phyloP scores from a whole-genome alignment of 331 rosid species.

The Telfairia occidentalis region DNA sequence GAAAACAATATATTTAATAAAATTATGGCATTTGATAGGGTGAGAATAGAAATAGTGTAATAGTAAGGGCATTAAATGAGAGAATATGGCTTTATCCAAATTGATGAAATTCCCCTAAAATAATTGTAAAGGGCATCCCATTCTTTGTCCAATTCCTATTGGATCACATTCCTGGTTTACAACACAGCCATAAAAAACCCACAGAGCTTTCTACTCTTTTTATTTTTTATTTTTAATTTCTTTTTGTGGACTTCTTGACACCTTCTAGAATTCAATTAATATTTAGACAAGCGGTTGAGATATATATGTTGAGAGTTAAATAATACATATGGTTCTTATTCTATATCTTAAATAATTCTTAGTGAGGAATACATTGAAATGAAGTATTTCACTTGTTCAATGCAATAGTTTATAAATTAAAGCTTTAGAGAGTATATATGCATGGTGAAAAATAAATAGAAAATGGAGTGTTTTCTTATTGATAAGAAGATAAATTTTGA shows the following conservation, averaged over 20 bases:
- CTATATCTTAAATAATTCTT: too few relatives aligned
- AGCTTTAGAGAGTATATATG: too few relatives aligned
- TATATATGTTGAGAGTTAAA: too few relatives aligned
- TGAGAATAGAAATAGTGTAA: neutral
- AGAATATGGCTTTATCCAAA: neutral
- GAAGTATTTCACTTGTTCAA: neutral
- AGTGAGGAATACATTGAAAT: neutral
- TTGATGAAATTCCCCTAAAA: neutral
- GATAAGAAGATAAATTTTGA: too few relatives aligned
- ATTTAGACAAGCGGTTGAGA: neutral
- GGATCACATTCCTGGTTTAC: neutral
- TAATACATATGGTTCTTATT: too few relatives aligned
- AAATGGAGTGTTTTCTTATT: too few relatives aligned
- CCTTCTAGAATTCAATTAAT: neutral
- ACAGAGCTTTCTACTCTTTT: neutral
- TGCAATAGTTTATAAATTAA: too few relatives aligned
- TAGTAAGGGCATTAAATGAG: neutral
- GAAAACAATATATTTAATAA: too few relatives aligned
- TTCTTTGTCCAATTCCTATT: constrained; percentile 9
- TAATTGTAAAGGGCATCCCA: neutral
- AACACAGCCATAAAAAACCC: neutral
- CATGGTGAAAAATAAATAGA: too few relatives aligned
- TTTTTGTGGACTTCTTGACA: neutral
- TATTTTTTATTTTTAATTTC: neutral
- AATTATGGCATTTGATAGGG: neutral